phyloP scores from a whole-genome alignment of 2,329 filamentous ascomycete species.

The Fusarium verticillioides region DNA sequence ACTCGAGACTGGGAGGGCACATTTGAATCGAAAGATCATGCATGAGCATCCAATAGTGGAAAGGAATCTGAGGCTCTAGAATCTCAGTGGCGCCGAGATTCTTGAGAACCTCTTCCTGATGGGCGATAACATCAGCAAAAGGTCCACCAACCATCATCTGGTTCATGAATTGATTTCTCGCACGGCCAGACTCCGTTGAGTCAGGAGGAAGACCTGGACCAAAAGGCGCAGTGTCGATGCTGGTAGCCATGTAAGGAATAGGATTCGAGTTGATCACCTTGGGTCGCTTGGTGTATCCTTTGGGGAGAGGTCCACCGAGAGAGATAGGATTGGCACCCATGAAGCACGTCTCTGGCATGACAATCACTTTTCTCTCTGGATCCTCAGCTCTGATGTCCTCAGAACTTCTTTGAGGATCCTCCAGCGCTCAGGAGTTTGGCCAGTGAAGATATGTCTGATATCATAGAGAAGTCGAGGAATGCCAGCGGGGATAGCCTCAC shows the following conservation, averaged over 20 bases:
- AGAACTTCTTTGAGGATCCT: constrained; percentile 50
- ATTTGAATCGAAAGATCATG: constrained; percentile 52
- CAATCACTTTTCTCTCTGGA: constrained; percentile 52
- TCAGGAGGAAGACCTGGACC: constrained; percentile 54
- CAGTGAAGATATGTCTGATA: constrained; percentile 38
- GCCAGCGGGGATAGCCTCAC: constrained; percentile 31
- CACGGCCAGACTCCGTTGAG: constrained; percentile 49
- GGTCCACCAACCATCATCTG: constrained; percentile 40
- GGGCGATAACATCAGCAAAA: constrained; percentile 35
- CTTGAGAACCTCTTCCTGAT: constrained; percentile 43
- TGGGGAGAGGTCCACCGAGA: constrained; percentile 52
- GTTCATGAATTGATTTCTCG: constrained; percentile 47
- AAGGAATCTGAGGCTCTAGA: constrained; percentile 26
- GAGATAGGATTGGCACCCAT: constrained; percentile 53
- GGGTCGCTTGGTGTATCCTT: constrained; percentile 50
- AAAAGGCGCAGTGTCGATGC: constrained; percentile 54
- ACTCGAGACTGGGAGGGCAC: constrained; percentile 54
- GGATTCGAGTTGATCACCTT: constrained; percentile 54
- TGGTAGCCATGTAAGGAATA: constrained; percentile 50
- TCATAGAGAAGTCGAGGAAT: constrained; percentile 48
- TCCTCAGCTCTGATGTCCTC: constrained; percentile 48
- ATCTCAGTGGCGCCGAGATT: constrained; percentile 45
- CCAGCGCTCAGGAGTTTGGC: constrained; percentile 48
- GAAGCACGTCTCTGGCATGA: constrained; percentile 56
- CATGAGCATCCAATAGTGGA: constrained; percentile 45